Percentiles rank a stretch among this genome's conserved stretches.
phyloP scores from a whole-genome alignment of 768 basidiomycete genomes.

The Phylloporus rhodoxanthus region DNA sequence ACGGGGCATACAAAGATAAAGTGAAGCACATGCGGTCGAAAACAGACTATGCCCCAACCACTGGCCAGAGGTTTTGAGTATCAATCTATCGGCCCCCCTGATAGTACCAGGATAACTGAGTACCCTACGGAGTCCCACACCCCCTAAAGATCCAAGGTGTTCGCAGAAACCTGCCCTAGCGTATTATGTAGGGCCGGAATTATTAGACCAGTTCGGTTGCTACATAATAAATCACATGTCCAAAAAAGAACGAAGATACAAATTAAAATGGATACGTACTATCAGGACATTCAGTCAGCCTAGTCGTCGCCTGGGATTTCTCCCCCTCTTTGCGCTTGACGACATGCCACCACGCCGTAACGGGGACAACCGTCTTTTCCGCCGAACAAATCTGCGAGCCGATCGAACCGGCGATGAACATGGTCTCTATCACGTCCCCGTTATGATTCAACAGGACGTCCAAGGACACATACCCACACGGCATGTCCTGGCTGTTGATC shows the following conservation, averaged over 20 bases:
- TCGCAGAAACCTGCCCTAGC: too few species aligned
- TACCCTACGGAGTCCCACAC: too few species aligned
- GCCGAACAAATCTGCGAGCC: conserved; percentile 27
- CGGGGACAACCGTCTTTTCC: conserved; percentile 24
- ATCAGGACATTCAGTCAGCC: background rate
- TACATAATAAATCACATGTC: too few species aligned
- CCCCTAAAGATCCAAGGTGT: too few species aligned
- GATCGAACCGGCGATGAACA: conserved; percentile 27
- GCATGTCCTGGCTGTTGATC: conserved; percentile 25
- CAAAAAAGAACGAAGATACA: background rate
- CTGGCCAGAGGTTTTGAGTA: too few species aligned
- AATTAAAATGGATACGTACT: background rate
- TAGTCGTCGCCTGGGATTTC: background rate
- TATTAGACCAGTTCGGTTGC: too few species aligned
- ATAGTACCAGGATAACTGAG: too few species aligned
- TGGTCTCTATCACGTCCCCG: conserved; percentile 20
- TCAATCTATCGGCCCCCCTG: too few species aligned
- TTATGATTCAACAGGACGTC: conserved; percentile 27
- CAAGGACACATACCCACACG: conserved; percentile 25
- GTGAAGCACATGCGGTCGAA: too few species aligned
- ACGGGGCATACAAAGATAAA: too few species aligned
- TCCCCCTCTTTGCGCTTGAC: conserved; percentile 1
- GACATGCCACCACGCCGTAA: conserved; percentile 32
- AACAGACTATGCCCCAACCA: too few species aligned
- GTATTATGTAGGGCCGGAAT: too few species aligned